Evolutionary conservation across 2,329 filamentous ascomycete species (phyloP).

Genomic region (Fusarium verticillioides): DNA sequence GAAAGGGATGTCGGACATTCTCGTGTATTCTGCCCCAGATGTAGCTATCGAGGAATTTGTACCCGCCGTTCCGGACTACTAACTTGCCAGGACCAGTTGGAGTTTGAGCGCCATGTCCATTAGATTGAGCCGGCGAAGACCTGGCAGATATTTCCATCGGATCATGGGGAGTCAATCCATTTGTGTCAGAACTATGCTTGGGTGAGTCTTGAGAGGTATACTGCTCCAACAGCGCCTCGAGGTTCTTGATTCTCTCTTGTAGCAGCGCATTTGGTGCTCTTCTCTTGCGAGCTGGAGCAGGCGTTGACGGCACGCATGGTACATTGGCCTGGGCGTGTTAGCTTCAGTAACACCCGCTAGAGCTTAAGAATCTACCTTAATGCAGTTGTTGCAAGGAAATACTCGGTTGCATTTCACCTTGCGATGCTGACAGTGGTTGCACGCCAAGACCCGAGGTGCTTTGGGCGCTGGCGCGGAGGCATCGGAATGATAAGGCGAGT

Average conservation of each 20-base stretch:
- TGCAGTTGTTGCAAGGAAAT: slow-evolving; percentile 12
- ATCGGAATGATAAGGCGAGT: slow-evolving; percentile 15
- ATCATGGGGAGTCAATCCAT: not conserved
- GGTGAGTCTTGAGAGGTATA: slow-evolving; percentile 1
- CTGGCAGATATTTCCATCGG: not conserved
- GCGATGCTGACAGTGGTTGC: slow-evolving; percentile 21
- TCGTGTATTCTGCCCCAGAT: slow-evolving; percentile 8
- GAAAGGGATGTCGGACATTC: not conserved
- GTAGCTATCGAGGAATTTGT: slow-evolving; percentile 10
- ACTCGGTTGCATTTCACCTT: slow-evolving; percentile 24
- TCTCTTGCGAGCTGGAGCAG: slow-evolving; percentile 14
- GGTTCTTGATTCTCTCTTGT: slow-evolving; percentile 13
- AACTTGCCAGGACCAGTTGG: slow-evolving; percentile 2
- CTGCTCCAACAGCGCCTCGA: slow-evolving; percentile 7
- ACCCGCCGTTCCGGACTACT: slow-evolving; percentile 9
- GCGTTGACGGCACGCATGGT: slow-evolving; percentile 2
- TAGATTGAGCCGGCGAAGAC: not conserved
- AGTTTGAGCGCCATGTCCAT: fast-evolving
- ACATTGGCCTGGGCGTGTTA: not conserved
- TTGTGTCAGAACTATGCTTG: not conserved
- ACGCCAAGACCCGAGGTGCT: slow-evolving; percentile 6
- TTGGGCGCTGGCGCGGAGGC: not conserved
- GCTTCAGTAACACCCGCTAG: too few relatives aligned
- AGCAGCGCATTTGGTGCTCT: slow-evolving; percentile 10
- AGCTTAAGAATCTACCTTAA: not conserved